These are phyloP conservation scores for Galeopsis tetrahit DNA, from an alignment of 257 asterid genomes.

Conservation along the genomic window DNA sequence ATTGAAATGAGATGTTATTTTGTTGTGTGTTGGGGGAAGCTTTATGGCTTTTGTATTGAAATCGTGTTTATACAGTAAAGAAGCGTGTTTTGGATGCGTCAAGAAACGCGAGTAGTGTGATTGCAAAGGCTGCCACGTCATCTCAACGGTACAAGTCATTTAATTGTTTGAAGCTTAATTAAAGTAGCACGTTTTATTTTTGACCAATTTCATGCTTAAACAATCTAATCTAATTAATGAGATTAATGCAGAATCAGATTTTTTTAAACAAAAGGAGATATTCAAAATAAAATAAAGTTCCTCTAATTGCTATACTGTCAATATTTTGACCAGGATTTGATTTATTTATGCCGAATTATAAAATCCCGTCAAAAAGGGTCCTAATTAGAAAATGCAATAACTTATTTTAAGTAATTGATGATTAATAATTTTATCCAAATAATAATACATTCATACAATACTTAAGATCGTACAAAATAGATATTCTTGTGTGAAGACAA, in stretches of 20 bases:
- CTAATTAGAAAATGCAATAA: too few species aligned
- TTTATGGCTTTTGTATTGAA: slow-evolving; percentile 24
- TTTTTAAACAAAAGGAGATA: not conserved
- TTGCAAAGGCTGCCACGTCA: slow-evolving; percentile 35
- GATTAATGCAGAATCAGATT: not conserved
- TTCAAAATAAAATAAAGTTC: not conserved
- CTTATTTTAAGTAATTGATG: too few species aligned
- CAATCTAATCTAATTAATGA: slow-evolving; percentile 1
- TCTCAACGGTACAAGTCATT: slow-evolving; percentile 31
- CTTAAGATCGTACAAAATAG: too few species aligned
- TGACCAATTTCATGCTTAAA: slow-evolving; percentile 17
- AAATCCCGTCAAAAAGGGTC: too few species aligned
- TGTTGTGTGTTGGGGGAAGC: slow-evolving; percentile 6
- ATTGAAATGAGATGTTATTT: slow-evolving; percentile 32
- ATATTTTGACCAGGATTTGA: not conserved
- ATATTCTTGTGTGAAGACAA: too few species aligned
- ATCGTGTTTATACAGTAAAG: slow-evolving; percentile 23
- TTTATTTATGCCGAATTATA: too few species aligned
- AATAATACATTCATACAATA: too few species aligned
- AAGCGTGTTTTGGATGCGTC: slow-evolving; percentile 32
- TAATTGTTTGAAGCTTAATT: slow-evolving; percentile 26
- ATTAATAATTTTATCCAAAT: too few species aligned
- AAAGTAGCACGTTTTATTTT: slow-evolving; percentile 38
- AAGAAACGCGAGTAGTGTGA: slow-evolving; percentile 33
- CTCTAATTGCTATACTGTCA: not conserved